Percentiles rank a stretch among this genome's conserved stretches.
Evolutionary conservation across 1,139 yeast genomes (phyloP).

Genomic region (Hyphopichia burtonii): DNA sequence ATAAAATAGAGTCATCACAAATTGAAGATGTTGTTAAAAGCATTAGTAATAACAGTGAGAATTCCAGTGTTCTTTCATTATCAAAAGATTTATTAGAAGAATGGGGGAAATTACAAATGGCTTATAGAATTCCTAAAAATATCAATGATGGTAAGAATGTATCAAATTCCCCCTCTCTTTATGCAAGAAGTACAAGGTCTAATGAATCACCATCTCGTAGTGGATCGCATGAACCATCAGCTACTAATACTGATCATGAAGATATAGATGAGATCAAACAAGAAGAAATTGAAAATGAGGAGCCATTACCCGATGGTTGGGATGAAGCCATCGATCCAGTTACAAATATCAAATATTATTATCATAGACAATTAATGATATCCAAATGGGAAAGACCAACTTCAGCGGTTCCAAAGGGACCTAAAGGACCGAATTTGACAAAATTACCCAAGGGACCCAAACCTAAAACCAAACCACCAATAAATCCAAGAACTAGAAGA

Average conservation of each 20-base stretch:
- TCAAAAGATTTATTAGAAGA: constrained; percentile 52
- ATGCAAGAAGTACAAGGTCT: constrained; percentile 2
- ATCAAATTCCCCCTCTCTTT: constrained; percentile 2
- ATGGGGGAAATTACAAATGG: constrained; percentile 79
- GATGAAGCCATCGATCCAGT: constrained; percentile 46
- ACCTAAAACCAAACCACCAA: background rate
- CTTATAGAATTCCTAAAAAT: constrained; percentile 74
- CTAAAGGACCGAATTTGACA: constrained; percentile 8
- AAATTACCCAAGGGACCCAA: constrained; percentile 3
- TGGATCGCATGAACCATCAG: constrained; percentile 6
- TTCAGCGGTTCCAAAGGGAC: constrained; percentile 12
- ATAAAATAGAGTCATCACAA: constrained; percentile 76
- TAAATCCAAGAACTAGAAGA: constrained; percentile 4
- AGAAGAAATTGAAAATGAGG: constrained; percentile 4
- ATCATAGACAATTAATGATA: constrained; percentile 43
- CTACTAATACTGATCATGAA: background rate
- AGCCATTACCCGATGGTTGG: constrained; percentile 53
- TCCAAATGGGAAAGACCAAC: constrained; percentile 66
- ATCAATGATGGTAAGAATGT: constrained; percentile 7
- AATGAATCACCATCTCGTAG: constrained; percentile 6
- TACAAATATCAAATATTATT: constrained; percentile 49
- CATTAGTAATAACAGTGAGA: constrained; percentile 31
- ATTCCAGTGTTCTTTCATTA: constrained; percentile 31
- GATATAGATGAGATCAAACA: background rate
- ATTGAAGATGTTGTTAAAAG: constrained; percentile 64